Evolutionary conservation across 352 stramenopile species (phyloP), one percentile per base, ranked within the genome.

Genomic region (Lagenidium giganteum): DNA sequence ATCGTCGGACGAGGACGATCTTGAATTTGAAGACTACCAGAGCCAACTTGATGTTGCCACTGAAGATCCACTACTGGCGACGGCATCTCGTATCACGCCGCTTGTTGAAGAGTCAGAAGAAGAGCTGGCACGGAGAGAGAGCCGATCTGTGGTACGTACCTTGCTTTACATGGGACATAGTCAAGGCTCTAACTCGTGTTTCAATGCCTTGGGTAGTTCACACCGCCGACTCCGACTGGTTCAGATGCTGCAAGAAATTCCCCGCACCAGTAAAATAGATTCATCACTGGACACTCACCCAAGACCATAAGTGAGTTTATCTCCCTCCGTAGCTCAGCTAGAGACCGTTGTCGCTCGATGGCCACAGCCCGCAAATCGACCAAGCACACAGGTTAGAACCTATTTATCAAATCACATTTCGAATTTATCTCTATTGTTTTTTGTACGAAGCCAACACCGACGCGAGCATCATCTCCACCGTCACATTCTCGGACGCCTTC

Each of bases 361-460:
- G n/a, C n/a, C n/a, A n/a, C n/a, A n/a, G n/a, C n/a, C n/a, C n/a
- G n/a, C n/a, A n/a, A n/a, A n/a, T n/a, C n/a, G n/a, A n/a, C n/a
- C n/a, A n/a, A n/a, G n/a, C n/a, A n/a, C n/a, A n/a, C n/a, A n/a
- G n/a, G n/a, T n/a, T n/a, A n/a, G n/a, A n/a, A n/a, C n/a, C n/a
- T 57, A 42, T 17, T 42, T 47, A 29, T 42, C 49, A n/a, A 38
- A 34, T 33, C 23, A 12, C 6, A 13, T 33, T 44, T n/a, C n/a
- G n/a, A 42, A 46, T 46, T 46, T 28, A 16, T 46, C 54, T 37
- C 24, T 47, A 55, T 51, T 75, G 40, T 47, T 72, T 81, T 48
- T 85, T 84, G 64, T 89, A 93, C 31, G 76, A 68, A 1, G 70
- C 87, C 33, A 93, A 73, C 26, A 89, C 81, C 0, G 77, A 87